Percentiles rank a stretch among this genome's conserved stretches.
Evolutionary conservation across 2,329 filamentous ascomycete species (phyloP).

Genomic region (Talaromyces sp.): DNA sequence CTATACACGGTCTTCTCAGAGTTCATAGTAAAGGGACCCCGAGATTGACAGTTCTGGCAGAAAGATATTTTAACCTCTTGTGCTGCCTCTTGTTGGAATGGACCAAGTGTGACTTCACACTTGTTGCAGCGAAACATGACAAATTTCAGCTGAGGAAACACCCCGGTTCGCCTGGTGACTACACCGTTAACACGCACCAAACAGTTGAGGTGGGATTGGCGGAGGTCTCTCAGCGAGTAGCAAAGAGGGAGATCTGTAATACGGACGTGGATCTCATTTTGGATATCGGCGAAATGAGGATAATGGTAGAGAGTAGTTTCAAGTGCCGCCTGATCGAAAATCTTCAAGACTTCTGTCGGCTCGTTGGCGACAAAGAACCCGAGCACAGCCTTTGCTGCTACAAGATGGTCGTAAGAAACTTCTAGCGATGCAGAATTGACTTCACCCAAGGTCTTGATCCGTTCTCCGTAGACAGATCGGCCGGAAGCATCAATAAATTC

Average conservation of each 20-base stretch:
- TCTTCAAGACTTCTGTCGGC: conserved; percentile 87
- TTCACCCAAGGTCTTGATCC: conserved; percentile 92
- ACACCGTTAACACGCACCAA: conserved; percentile 91
- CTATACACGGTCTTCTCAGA: conserved; percentile 97
- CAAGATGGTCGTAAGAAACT: conserved; percentile 90
- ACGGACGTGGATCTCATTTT: conserved; percentile 94
- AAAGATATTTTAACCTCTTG: conserved; percentile 94
- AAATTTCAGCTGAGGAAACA: conserved; percentile 97
- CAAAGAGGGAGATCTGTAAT: conserved; percentile 92
- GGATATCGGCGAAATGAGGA: conserved; percentile 94
- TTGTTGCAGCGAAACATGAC: conserved; percentile 97
- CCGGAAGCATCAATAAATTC: conserved; percentile 90
- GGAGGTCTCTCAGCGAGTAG: conserved; percentile 90
- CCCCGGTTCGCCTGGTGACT: conserved; percentile 87
- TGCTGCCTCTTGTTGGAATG: conserved; percentile 96
- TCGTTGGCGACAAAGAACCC: conserved; percentile 96
- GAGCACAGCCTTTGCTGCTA: conserved; percentile 84
- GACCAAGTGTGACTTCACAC: conserved; percentile 85
- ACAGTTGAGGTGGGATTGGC: conserved; percentile 93
- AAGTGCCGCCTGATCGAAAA: conserved; percentile 96
- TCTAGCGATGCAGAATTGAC: conserved; percentile 94
- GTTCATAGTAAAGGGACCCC: conserved; percentile 91
- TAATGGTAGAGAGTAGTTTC: conserved; percentile 95
- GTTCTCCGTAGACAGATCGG: conserved; percentile 88
- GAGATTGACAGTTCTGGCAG: conserved; percentile 93